Evolutionary conservation across 164 flowering plant species (phyloP), one percentile per base, ranked within the genome.

Genomic region (Berberis thunbergii): DNA sequence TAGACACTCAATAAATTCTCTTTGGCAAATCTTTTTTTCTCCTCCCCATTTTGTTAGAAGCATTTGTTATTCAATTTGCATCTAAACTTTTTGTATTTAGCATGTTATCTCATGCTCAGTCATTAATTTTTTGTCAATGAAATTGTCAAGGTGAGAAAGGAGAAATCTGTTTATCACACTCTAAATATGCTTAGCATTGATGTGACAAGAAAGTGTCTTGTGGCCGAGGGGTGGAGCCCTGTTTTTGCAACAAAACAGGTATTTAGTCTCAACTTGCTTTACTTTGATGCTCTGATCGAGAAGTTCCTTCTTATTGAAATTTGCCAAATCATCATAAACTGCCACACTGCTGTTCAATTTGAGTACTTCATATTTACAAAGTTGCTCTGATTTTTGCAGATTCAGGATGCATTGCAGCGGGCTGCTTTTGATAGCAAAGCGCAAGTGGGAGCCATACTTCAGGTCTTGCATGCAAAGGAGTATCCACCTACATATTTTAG

Each of bases 141-240:
- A 57, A 59, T 69, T 39, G n/a, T 79, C 67, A 69, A 94, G 98
- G 98, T 83, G 77, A 83, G 79, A 80, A 91, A 79, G 77, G 97
- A 94, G 73, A 94, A 87, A 70, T 77, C 95, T 40, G 70, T 88
- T 63, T 86, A 90, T 69, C 97, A 94, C 64, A 91, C 91, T 13
- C 72, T 94, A 45, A 89, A 91, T 76, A 94, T 94, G 98, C 93
- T 88, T 11, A 94, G 98, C 78, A 79, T 94, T 71, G 98, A 94
- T 74, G 98, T 94, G 55, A 87, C 98, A 6, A 94, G 86, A 70
- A 94, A 94, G 69, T 94, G 98, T 72, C 96, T 94, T 53, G 98
- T 94, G 59, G 97, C 86, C 66, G 98, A 94, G 74, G 98, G 96
- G 38, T 94, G 98, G 98, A 76, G 96, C 76, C 98, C 97, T 40